Evolutionary conservation across 352 stramenopile species (phyloP).

Genomic region (Globisporangium canariense): DNA sequence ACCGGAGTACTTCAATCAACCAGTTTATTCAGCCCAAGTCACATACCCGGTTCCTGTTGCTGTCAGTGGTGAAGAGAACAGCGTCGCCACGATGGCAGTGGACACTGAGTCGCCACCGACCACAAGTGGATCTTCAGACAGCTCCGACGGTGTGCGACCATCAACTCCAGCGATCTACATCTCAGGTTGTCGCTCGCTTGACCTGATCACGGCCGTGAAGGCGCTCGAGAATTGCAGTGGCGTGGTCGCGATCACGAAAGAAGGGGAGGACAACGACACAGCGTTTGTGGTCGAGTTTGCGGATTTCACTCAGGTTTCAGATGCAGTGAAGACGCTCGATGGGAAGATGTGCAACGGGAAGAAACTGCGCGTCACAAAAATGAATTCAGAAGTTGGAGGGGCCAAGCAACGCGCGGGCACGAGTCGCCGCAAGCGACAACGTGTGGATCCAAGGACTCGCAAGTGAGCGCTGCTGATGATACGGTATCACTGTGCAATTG

Average conservation of each 20-base stretch:
- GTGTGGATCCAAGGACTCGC: slow-evolving; percentile 36
- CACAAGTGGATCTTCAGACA: slow-evolving; percentile 1
- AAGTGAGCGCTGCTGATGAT: slow-evolving; percentile 10
- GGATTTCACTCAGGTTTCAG: slow-evolving; percentile 31
- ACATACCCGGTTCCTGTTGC: background rate
- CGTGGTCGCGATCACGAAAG: slow-evolving; percentile 54
- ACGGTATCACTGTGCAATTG: background rate
- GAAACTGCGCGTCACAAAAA: slow-evolving; percentile 37
- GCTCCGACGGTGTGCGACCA: slow-evolving; percentile 1
- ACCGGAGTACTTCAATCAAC: slow-evolving; percentile 7
- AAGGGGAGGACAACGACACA: slow-evolving; percentile 25
- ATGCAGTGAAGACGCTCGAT: slow-evolving; percentile 47
- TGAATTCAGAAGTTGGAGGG: slow-evolving; percentile 9
- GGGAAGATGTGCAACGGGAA: slow-evolving; percentile 45
- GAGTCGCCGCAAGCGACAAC: slow-evolving; percentile 66
- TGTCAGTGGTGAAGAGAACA: background rate
- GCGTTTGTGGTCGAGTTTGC: slow-evolving; percentile 56
- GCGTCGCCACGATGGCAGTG: background rate
- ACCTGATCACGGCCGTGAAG: slow-evolving; percentile 42
- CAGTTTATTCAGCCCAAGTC: slow-evolving; percentile 3
- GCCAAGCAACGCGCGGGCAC: slow-evolving; percentile 23
- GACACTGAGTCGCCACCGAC: slow-evolving; percentile 10
- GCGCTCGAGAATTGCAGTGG: slow-evolving; percentile 46
- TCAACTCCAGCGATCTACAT: slow-evolving; percentile 37
- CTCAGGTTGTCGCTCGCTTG: slow-evolving; percentile 44